Evolutionary conservation across 2,329 filamentous ascomycete species (phyloP), one percentile per base, ranked within the genome.

Genomic region (Macrophomina phaseolina): DNA sequence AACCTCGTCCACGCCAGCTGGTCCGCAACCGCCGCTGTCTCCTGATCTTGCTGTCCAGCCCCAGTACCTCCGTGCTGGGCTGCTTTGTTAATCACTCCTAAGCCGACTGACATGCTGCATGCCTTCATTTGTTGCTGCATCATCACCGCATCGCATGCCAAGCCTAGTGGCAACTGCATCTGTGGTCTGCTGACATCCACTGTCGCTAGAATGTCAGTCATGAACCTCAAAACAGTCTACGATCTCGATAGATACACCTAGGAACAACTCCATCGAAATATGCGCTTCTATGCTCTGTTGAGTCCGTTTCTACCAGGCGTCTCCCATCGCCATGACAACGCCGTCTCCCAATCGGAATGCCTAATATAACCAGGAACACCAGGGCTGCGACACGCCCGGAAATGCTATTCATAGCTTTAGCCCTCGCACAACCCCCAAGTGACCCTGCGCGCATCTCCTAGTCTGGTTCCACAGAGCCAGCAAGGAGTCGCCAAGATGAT

Each of bases 141-240:
- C 40, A 48, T 18, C 56, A 46, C 46, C 36, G 23, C 53, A 12
- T 9, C 28, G 42, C 40, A 18, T 42, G 62, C 49, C 62, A 52
- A 64, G 61, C 42, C 46, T 32, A 16, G 49, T 51, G 60, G 46
- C 60, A 53, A 42, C 34, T 30, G 30, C 48, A 16, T 18, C 48
- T 16, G 32, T 5, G 45, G 12, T 12, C 32, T 51, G 36, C 30
- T 45, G 23, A 34, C 56, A 36, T 9, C 28, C 55, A 11, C 5
- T 23, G 23, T 14, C 30, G 16, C 23, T 23, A 23, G 23, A 23
- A 2, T 23, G 23, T 23, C 23, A 23, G 23, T 23, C 23, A 23
- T 23, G 23, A 40, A 40, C 38, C 14, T 40, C 7, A 40, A 40
- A 23, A 23, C 23, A 23, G 23, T 23, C 23, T 23, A 23, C 2